These are phyloP conservation scores for Colletotrichum tofieldiae DNA, from an alignment of 2,329 filamentous ascomycete species.

Conservation along the genomic window DNA sequence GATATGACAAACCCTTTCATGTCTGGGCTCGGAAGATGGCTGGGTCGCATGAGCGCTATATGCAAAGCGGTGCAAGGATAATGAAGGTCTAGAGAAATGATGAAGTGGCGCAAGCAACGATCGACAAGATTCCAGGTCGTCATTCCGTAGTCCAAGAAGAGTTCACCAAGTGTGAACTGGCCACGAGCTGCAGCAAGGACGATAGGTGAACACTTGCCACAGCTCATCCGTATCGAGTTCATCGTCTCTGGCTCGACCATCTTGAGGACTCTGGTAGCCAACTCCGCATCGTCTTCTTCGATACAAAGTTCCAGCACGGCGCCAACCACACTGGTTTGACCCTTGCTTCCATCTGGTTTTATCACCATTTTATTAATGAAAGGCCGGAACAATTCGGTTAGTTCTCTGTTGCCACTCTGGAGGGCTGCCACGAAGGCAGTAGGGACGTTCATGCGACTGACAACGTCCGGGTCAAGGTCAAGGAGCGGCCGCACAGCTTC, in stretches of 20 bases:
- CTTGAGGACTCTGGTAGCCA: neutral
- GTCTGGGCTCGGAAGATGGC: neutral
- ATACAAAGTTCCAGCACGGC: slow-evolving; percentile 2
- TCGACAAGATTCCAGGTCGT: neutral
- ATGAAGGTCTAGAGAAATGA: neutral
- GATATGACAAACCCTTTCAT: neutral
- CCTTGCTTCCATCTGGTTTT: neutral
- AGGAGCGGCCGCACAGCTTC: neutral
- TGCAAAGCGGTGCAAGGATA: slow-evolving; percentile 4
- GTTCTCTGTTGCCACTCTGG: neutral
- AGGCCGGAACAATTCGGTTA: neutral
- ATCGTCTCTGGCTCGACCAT: neutral
- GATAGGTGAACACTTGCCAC: slow-evolving; percentile 19
- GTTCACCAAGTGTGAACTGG: neutral
- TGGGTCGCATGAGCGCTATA: neutral
- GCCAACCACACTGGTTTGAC: neutral
- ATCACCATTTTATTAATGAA: neutral
- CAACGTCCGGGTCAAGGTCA: neutral
- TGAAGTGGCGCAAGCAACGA: neutral
- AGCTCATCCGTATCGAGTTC: slow-evolving; percentile 10
- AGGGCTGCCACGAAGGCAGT: neutral
- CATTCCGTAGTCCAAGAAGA: slow-evolving; percentile 15
- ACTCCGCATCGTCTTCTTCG: neutral
- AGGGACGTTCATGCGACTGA: neutral
- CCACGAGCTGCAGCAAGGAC: neutral